Conservation (phyloP, 2,329 filamentous ascomycete genomes). For the Alternaria novae-zelandiae region DNA sequence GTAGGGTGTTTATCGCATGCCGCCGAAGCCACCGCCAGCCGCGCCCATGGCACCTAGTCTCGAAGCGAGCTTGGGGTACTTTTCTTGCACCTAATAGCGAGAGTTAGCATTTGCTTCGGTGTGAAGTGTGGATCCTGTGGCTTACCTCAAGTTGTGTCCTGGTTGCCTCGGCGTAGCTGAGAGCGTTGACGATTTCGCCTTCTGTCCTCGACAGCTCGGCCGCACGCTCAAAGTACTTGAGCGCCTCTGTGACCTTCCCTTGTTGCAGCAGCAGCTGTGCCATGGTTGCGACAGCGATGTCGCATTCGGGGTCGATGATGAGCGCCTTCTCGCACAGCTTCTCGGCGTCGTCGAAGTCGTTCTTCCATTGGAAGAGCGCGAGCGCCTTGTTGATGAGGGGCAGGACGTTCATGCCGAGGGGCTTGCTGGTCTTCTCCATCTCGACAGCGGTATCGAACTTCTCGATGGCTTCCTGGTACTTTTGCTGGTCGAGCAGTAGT, state of each 20-base stretch:
- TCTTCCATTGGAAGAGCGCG: constrained; percentile 97
- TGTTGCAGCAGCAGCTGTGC: constrained; percentile 96
- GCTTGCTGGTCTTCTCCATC: constrained; percentile 94
- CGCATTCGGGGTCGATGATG: constrained; percentile 97
- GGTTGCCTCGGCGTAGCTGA: constrained; percentile 96
- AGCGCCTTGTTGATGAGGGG: constrained; percentile 98
- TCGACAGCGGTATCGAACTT: constrained; percentile 99
- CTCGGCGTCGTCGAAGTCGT: constrained; percentile 93
- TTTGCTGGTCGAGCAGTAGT: constrained; percentile 93
- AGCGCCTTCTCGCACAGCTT: constrained; percentile 96
- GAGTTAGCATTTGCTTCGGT: neutral
- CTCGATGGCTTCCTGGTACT: constrained; percentile 92
- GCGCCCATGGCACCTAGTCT: constrained; percentile 56
- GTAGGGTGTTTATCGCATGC: constrained; percentile 38
- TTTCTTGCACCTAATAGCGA: constrained; percentile 54
- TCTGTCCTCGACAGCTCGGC: constrained; percentile 94
- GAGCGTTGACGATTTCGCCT: constrained; percentile 92
- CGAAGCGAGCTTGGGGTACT: constrained; percentile 59
- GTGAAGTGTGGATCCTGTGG: neutral
- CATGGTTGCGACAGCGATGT: constrained; percentile 98
- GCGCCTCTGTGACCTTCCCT: constrained; percentile 92
- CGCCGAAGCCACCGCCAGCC: constrained; percentile 34
- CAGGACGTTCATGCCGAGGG: constrained; percentile 95
- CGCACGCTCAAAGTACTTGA: constrained; percentile 96
- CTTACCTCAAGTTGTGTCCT: constrained; percentile 82